Evolutionary conservation across 2,329 filamentous ascomycete genomes (phyloP), one percentile per base, ranked within the genome.

Genomic region (Alternaria postmessia): DNA sequence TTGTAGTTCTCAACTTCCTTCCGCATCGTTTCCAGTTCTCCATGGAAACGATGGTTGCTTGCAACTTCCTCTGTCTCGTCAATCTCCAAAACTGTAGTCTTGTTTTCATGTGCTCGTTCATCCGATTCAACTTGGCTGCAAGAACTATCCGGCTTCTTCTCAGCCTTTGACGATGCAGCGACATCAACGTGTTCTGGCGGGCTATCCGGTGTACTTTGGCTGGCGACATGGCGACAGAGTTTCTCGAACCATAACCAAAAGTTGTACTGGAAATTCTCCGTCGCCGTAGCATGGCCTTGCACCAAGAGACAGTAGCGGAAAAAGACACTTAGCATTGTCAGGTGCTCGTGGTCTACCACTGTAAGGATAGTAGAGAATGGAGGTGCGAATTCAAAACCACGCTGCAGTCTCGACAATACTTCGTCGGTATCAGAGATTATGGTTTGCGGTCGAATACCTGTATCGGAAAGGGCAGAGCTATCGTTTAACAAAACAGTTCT

Each of bases 231-330:
- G 18, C 7, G 46, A 36, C 30, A 48, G 14, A 36, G 46, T 16
- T 48, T 48, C 46, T 48, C 46, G 12, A 48, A 48, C 7, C 46
- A 48, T 16, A 24, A 18, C 46, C 46, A 48, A 2, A 36, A 48
- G 1, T 24, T 7, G 30, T 48, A 4, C 46, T 24, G 14, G 46
- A 36, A 48, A 3, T 30, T 14, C 4, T 48, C 30, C 9, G 22
- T 36, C 4, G 46, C 46, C 1, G 30, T 22, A 7, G 34, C 46
- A 8, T 34, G 18, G 20, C 46, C 46, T 2, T 48, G 46, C 4
- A 48, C 2, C 30, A n/a, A 5, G 30, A 48, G 30, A 6, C 5
- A 34, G 4, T 48, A 48, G 18, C 46, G 46, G 18, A 48, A 48
- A 18, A 48, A 48, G 1, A 24, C 46, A 20, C 18, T 22, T 1